Conservation (phyloP, 1,139 yeast genomes). For the Lodderomyces oxycetoniae region DNA sequence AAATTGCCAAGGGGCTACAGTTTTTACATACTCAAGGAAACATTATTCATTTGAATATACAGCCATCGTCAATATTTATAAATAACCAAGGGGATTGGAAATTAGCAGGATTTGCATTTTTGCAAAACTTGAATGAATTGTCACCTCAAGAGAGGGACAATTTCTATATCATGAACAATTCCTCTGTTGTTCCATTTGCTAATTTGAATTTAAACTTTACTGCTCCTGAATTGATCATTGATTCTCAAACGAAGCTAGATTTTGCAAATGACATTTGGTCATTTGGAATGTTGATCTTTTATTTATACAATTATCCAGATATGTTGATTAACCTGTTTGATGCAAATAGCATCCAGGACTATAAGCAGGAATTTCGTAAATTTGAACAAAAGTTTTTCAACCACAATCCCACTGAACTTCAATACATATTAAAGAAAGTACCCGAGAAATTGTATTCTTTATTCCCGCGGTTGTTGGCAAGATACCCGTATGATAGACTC, state of each 20-base stretch:
- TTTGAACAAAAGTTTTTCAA: constrained; percentile 40
- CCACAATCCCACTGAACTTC: constrained; percentile 40
- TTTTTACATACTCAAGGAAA: constrained; percentile 77
- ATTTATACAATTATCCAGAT: constrained; percentile 53
- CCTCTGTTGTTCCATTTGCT: constrained; percentile 75
- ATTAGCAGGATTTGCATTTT: constrained; percentile 67
- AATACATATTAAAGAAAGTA: constrained; percentile 40
- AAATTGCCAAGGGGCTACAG: constrained; percentile 70
- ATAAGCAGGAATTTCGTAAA: constrained; percentile 43
- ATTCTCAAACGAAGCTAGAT: constrained; percentile 39
- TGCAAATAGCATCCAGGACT: constrained; percentile 44
- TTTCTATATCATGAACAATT: constrained; percentile 58
- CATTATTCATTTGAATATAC: constrained; percentile 71
- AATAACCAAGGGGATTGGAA: constrained; percentile 95
- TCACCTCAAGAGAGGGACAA: constrained; percentile 47
- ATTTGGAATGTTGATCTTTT: constrained; percentile 69
- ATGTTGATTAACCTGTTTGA: constrained; percentile 34
- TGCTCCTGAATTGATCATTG: constrained; percentile 30
- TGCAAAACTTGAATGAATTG: constrained; percentile 50
- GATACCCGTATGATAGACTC: constrained; percentile 42
- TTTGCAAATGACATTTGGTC: constrained; percentile 81
- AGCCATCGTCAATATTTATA: constrained; percentile 72
- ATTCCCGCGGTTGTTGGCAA: constrained; percentile 35
- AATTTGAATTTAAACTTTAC: constrained; percentile 68
- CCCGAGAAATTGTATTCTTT: constrained; percentile 32